These are phyloP conservation scores for Crithidia mellificae DNA, from an alignment of 208 protist species.

Conservation along the genomic window DNA sequence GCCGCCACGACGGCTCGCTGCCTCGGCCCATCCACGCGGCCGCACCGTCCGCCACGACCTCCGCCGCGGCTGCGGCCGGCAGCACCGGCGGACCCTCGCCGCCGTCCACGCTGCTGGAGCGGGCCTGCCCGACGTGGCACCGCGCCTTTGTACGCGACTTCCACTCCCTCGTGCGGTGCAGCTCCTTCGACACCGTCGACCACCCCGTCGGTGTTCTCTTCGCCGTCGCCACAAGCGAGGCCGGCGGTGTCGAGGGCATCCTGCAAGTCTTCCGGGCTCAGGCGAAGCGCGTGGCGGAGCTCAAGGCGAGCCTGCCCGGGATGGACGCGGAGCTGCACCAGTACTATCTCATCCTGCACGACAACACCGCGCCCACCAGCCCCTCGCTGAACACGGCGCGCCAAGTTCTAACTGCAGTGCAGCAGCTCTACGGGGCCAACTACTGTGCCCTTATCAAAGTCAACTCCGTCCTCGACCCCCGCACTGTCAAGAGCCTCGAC, in stretches of 20 bases:
- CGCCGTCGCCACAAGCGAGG: conserved; percentile 56
- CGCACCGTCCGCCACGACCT: background rate
- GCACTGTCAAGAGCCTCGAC: conserved; percentile 55
- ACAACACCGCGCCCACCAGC: conserved; percentile 40
- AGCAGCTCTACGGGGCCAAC: conserved; percentile 50
- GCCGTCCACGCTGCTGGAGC: conserved; percentile 56
- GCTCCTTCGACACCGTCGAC: conserved; percentile 77
- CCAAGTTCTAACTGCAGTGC: conserved; percentile 43
- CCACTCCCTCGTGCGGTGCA: conserved; percentile 65
- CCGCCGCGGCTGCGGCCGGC: background rate
- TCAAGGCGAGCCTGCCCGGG: conserved; percentile 48
- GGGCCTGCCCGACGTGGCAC: conserved; percentile 65
- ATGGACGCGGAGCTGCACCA: conserved; percentile 76
- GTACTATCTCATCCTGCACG: conserved; percentile 80
- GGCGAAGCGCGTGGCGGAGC: conserved; percentile 33
- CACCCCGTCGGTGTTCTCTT: conserved; percentile 75
- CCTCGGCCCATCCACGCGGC: conserved; percentile 19
- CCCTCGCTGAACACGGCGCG: conserved; percentile 46
- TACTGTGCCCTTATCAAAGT: conserved; percentile 67
- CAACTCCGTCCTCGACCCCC: conserved; percentile 64
- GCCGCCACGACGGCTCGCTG: conserved; percentile 30
- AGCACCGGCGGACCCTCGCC: conserved; percentile 17
- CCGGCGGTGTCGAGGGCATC: conserved; percentile 56
- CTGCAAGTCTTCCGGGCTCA: conserved; percentile 51
- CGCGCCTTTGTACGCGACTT: conserved; percentile 52